Evolutionary conservation across 176 grass and related monocot genomes (phyloP), one percentile per base, ranked within the genome.

Genomic region (Tillandsia fasciculata): DNA sequence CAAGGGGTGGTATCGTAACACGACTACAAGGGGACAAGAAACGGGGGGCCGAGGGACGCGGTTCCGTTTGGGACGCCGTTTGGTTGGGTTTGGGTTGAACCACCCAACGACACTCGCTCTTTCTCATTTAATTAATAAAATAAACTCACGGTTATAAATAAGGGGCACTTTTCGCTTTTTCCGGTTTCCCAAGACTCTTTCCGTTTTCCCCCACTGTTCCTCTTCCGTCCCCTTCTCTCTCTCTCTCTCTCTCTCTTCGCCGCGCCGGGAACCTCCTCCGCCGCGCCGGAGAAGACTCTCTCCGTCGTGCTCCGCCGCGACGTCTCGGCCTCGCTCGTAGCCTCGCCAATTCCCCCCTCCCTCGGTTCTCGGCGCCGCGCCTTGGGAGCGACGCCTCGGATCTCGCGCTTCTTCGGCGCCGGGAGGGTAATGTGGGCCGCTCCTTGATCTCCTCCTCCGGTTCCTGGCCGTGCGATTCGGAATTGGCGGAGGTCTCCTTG

Each of bases 11-110:
- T 56, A 17, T 8, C 5, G 70, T 67, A 29, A 74, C 59, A 57
- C 53, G 3, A 48, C 0, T n/a, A 18, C 7, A 2, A 52, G 9
- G 50, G 22, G 70, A 76, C 67, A 66, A 59, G 50, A 48, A 59
- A 26, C 50, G 11, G 48, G 26, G 4, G 51, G n/a, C 12, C 48
- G 17, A 22, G 50, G 51, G 12, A 74, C 78, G 74, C 75, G 82
- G 75, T 79, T 84, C 82, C 82, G 78, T 79, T 66, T 76, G 57
- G 52, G 74, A 49, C 26, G 53, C 51, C 86, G 76, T 90, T 85
- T 70, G 83, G 87, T 82, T 24, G 24, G 24, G 24, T 24, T 24
- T 24, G 24, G 24, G 24, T 24, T 53, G 82, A 90, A 82, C 87
- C 10, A 80, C 71, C 78, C 72, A 51, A 50, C 86, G 65, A 79